A percentile compares a stretch with the other conserved stretches of the same genome.
Conservation (phyloP, 2,329 filamentous ascomycete genomes). For the Teratosphaeria nubilosa region DNA sequence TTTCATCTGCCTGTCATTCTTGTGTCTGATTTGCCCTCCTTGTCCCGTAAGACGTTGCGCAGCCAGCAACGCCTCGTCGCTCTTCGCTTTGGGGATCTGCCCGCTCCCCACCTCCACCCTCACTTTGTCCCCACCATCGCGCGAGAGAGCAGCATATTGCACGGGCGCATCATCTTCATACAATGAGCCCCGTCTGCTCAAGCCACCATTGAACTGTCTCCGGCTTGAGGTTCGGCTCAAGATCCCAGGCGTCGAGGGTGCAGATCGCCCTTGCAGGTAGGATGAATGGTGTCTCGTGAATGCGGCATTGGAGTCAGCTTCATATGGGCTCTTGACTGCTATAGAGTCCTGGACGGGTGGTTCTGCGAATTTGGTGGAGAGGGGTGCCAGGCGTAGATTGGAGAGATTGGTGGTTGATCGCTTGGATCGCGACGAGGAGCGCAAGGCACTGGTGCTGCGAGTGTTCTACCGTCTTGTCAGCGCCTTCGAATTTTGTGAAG, state of each 20-base stretch:
- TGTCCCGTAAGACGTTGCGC: constrained; percentile 14
- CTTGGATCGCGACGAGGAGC: constrained; percentile 24
- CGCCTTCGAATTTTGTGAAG: neutral
- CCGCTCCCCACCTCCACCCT: constrained; percentile 14
- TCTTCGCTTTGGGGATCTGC: constrained; percentile 36
- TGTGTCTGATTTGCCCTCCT: constrained; percentile 9
- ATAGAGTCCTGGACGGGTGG: constrained; percentile 25
- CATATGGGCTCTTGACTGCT: constrained; percentile 17
- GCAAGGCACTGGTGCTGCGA: constrained; percentile 10
- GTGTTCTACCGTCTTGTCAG: neutral
- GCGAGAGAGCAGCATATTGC: constrained; percentile 6
- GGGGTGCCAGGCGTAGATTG: constrained; percentile 51
- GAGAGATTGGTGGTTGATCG: constrained; percentile 51
- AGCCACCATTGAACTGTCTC: constrained; percentile 20
- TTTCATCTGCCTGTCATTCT: constrained; percentile 19
- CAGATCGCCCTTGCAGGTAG: constrained; percentile 40
- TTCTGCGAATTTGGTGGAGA: constrained; percentile 37
- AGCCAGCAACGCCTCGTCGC: constrained; percentile 31
- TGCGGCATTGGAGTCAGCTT: constrained; percentile 12
- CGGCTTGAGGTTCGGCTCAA: constrained; percentile 33
- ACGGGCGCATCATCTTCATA: constrained; percentile 19
- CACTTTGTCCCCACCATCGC: neutral
- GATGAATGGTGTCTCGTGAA: constrained; percentile 28
- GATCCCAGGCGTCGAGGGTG: constrained; percentile 40
- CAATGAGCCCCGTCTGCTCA: constrained; percentile 22